Conservation (phyloP, 805 yeast species). For the Myxozyma neotropica region DNA sequence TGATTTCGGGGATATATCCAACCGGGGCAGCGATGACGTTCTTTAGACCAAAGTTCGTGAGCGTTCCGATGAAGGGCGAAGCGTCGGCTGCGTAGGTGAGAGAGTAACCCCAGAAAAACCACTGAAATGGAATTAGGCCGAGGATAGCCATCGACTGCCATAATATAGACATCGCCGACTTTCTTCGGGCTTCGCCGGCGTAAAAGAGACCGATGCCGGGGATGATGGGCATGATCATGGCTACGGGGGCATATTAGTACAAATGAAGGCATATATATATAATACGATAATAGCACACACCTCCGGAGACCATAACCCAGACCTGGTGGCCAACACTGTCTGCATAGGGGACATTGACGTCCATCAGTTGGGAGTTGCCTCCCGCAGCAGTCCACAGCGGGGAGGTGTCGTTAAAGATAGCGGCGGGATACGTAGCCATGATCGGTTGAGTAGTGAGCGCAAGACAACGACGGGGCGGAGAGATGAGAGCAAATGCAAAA, state of each 20-base stretch:
- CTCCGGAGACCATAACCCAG: conserved; percentile 64
- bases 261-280: background rate
- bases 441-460: background rate
- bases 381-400: conserved; percentile 46
- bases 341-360: conserved; percentile 58
- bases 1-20: conserved; percentile 75
- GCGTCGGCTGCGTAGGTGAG: conserved; percentile 76
- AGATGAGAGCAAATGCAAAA: background rate
- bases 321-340: conserved; percentile 65
- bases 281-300: conserved; percentile 3
- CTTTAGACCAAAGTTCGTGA: conserved; percentile 77
- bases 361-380: conserved; percentile 67
- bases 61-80: conserved; percentile 75
- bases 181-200: conserved; percentile 91
- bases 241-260: conserved; percentile 4
- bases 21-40: conserved; percentile 79
- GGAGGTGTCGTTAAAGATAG: conserved; percentile 25
- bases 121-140: conserved; percentile 84
- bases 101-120: conserved; percentile 99
- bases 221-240: conserved; percentile 89
- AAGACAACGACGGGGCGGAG: background rate
- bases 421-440: conserved; percentile 28
- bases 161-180: conserved; percentile 86
- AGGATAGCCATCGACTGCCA: conserved; percentile 94
- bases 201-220: conserved; percentile 94